Conservation (phyloP, 331 rosid genomes). For the Rhamnella rubrinervis region DNA sequence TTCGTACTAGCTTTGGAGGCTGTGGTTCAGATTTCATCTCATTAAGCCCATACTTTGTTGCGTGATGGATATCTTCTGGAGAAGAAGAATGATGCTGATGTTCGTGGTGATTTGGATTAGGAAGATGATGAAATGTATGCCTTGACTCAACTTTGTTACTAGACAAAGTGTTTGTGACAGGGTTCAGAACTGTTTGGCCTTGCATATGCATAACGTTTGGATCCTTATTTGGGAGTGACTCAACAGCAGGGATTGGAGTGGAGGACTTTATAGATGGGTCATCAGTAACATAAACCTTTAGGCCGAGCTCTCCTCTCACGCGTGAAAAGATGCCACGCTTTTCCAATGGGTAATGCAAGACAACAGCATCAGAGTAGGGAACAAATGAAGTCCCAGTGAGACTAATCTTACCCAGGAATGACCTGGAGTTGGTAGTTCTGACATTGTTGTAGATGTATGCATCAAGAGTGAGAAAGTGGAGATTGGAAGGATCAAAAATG, state of each 20-base stretch:
- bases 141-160: slow-evolving; percentile 34
- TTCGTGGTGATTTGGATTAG: slow-evolving; percentile 38
- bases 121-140: slow-evolving; percentile 60
- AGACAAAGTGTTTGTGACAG: slow-evolving; percentile 19
- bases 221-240: slow-evolving; percentile 18
- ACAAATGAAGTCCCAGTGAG: slow-evolving; percentile 46
- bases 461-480: slow-evolving; percentile 36
- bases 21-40: slow-evolving; percentile 48
- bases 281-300: slow-evolving; percentile 38
- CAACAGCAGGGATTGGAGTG: slow-evolving; percentile 10
- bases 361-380: slow-evolving; percentile 43
- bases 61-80: slow-evolving; percentile 38
- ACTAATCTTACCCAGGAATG: slow-evolving; percentile 42
- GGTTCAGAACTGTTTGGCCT: slow-evolving; percentile 9
- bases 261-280: slow-evolving; percentile 30
- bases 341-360: slow-evolving; percentile 44
- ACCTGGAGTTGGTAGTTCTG: slow-evolving; percentile 27
- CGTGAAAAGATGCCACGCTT: slow-evolving; percentile 39
- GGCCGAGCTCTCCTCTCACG: slow-evolving; percentile 46
- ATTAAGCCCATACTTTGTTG: slow-evolving; percentile 47
- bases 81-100: slow-evolving; percentile 28
- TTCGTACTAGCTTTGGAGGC: slow-evolving; percentile 50
- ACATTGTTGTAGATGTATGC: slow-evolving; percentile 34
- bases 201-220: slow-evolving; percentile 21
- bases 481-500: slow-evolving; percentile 43